Evolutionary conservation across 345 rosid genomes (phyloP), one percentile per base, ranked within the genome.

Genomic region (Eucalyptus paniculata): DNA sequence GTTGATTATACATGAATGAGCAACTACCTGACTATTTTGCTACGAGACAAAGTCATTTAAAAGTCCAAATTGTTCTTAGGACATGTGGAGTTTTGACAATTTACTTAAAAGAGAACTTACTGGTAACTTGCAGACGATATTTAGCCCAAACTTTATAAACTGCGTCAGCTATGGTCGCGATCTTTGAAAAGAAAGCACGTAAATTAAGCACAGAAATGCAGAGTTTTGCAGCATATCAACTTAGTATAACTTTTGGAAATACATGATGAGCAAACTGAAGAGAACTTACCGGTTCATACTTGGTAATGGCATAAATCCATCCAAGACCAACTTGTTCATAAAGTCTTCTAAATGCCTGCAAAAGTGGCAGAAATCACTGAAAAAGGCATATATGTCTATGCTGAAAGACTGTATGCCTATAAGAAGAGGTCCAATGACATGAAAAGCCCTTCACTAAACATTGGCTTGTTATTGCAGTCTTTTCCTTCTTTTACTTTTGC

Each of bases 241-340:
- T 51, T 80, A 54, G 47, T 3, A 58, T 13, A 50, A 87, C 45
- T 40, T 21, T 42, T 12, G 32, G 58, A 50, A 34, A 30, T 67
- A 37, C 49, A 30, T 86, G 24, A 72, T 45, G 34, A 72, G 15
- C 47, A 45, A 42, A 49, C 56, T 21, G 45, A 62, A 80, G 86
- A 67, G 77, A 50, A 89, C 96, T 89, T 92, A 97, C 99, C 34
- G 97, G 99, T 92, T 97, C 93, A 89, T 93, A 96, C 94, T 96
- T 96, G 21, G 99, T 96, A 88, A 97, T 90, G 89, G 97, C 94
- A 91, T 97, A 97, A 86, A 96, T 95, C 99, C 97, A 97, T 86
- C 98, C 99, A 83, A 96, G 97, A 53, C 97, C 99, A 91, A 96
- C 98, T 89, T 94, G 94, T 91, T 96, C 98, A 91, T 96, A 96